phyloP scores from a whole-genome alignment of 1,139 yeast species.

The Kazachstania sp. region DNA sequence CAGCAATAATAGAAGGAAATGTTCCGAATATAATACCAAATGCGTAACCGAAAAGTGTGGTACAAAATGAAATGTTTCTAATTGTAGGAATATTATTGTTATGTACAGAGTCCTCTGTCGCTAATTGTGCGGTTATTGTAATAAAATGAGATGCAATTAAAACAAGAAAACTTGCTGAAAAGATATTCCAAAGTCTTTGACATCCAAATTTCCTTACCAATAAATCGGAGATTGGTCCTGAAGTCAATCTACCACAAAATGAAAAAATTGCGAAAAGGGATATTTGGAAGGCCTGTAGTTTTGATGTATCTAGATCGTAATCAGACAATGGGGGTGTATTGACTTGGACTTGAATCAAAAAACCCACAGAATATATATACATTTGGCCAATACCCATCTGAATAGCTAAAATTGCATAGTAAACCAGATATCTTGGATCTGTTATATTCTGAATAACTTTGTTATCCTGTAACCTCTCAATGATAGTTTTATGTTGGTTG shows the following conservation, averaged over 20 bases:
- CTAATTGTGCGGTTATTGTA: conserved; percentile 1
- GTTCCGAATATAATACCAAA: conserved; percentile 78
- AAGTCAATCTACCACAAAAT: conserved; percentile 55
- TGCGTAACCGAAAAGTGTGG: conserved; percentile 59
- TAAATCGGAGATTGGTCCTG: conserved; percentile 62
- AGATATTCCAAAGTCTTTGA: conserved; percentile 63
- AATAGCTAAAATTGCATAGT: conserved; percentile 48
- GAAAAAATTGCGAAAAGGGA: conserved; percentile 60
- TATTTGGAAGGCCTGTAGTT: conserved; percentile 62
- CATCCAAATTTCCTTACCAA: conserved; percentile 43
- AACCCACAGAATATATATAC: conserved; percentile 70
- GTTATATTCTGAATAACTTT: conserved; percentile 10
- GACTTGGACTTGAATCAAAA: conserved; percentile 49
- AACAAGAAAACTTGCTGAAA: conserved; percentile 43
- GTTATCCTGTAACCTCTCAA: background rate
- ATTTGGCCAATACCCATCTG: conserved; percentile 71
- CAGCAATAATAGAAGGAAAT: conserved; percentile 73
- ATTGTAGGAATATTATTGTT: background rate
- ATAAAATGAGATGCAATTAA: conserved; percentile 39
- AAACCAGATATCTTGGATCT: conserved; percentile 36
- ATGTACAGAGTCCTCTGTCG: background rate
- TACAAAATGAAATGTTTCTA: conserved; percentile 41
- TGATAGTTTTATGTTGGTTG: background rate
- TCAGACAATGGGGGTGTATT: conserved; percentile 26
- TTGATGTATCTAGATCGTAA: conserved; percentile 26